Percentiles rank a stretch among this genome's conserved stretches.
Conservation (phyloP, 2,329 filamentous ascomycete species). For the Talaromyces atroroseus region DNA sequence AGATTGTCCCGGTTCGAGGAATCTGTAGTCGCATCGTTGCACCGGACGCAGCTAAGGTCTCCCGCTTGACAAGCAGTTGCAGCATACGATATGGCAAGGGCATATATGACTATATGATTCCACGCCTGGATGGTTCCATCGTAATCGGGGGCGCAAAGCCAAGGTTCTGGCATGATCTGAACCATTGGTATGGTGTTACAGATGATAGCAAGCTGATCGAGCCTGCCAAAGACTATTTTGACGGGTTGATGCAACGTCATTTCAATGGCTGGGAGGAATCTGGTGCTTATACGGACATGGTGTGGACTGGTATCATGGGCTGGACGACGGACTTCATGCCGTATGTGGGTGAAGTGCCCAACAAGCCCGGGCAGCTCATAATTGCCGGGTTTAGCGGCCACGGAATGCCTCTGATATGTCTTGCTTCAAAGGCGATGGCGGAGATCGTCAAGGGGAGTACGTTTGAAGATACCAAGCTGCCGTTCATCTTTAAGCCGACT, state of each 20-base stretch:
- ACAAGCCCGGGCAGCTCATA: slow-evolving; percentile 47
- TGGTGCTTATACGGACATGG: slow-evolving; percentile 25
- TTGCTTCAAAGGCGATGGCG: slow-evolving; percentile 54
- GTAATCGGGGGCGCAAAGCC: slow-evolving; percentile 61
- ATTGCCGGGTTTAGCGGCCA: slow-evolving; percentile 61
- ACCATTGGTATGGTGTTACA: slow-evolving; percentile 41
- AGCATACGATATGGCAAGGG: slow-evolving; percentile 53
- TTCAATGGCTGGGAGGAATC: slow-evolving; percentile 34
- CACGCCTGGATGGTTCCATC: slow-evolving; percentile 49
- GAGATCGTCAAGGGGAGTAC: slow-evolving; percentile 38
- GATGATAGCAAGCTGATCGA: slow-evolving; percentile 49
- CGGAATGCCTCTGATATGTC: slow-evolving; percentile 60
- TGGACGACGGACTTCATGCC: slow-evolving; percentile 48
- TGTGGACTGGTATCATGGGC: slow-evolving; percentile 46
- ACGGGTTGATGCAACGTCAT: slow-evolving; percentile 33
- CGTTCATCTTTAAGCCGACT: slow-evolving; percentile 17
- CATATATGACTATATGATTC: slow-evolving; percentile 65
- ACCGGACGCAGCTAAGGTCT: slow-evolving; percentile 18
- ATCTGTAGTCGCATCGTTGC: slow-evolving; percentile 32
- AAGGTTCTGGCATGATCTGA: slow-evolving; percentile 22
- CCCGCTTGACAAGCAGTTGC: slow-evolving; percentile 46
- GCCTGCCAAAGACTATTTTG: slow-evolving; percentile 37
- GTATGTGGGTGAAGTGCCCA: slow-evolving; percentile 48
- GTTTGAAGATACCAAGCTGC: slow-evolving; percentile 27
- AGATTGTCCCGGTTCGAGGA: slow-evolving; percentile 72